Base-by-base conservation (phyloP, 1,139 yeast species). In the Yamadazyma songkhlaensis region DNA sequence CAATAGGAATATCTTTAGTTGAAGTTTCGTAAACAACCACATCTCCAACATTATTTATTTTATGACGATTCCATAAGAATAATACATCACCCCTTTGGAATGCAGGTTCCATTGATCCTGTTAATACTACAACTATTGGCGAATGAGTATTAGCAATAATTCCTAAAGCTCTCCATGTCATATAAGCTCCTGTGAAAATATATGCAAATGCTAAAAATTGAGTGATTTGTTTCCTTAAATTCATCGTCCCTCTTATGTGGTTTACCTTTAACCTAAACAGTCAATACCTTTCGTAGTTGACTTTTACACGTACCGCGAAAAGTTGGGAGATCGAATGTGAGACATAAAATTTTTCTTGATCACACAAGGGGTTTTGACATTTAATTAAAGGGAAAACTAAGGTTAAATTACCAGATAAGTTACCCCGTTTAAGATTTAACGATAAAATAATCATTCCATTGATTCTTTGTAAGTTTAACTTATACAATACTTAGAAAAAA, bases 81-180 rank as follows among this genome's bases (percentile, higher is more conserved):
- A 92, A 67, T 29, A 94, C 83, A 57, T 92, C 99, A 35, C 99
- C 99, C 62, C 98, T 79, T 62, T 92, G 97, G 72, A 94, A 94
- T 0, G 98, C 98, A 1, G 99, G 99, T 58, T 94, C 98, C 99
- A 92, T 92, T 1, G 97, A 92, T 5, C 98, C 99, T 2, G 97
- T 88, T 34, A 92, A 76, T 9, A 92, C 99, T 27, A 92, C 98
- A 28, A 94, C 98, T 29, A 92, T 81, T 12, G 99, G 99, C 2
- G 97, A 87, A 46, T 87, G 84, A 0, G 96, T 82, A 61, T 88
- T 82, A 20, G 96, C 74, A 2, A 83, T 70, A 4, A 92, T 71
- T 1, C 90, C 81, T 15, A 92, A 69, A 0, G 87, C 79, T 59
- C 88, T 89, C 95, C 97, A 92, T 45, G 88, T 77, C 78, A 92